A percentile compares a stretch with the other conserved stretches of the same genome.
phyloP scores from a whole-genome alignment of 495 filamentous ascomycete genomes.

The Collariella sp. region DNA sequence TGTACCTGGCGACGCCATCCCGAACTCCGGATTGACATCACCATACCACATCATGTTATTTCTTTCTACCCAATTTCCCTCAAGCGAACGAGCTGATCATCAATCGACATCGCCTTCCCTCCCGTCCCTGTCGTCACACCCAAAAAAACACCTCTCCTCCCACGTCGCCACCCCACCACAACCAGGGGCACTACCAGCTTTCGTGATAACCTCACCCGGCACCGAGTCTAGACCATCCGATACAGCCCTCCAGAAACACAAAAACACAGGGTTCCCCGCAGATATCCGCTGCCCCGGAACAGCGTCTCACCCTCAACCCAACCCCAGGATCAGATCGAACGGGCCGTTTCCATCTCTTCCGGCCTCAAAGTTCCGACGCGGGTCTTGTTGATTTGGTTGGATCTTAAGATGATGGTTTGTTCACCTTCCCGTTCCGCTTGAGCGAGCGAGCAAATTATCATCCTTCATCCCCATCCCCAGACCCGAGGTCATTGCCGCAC shows the following conservation, averaged over 20 bases:
- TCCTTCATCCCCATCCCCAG: background rate
- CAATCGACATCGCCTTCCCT: too few species aligned
- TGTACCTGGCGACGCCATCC: too few species aligned
- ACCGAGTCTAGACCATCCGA: background rate
- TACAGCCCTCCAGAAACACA: background rate
- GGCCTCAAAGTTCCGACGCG: too few species aligned
- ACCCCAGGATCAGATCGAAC: too few species aligned
- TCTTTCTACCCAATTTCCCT: too few species aligned
- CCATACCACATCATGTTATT: background rate
- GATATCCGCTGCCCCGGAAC: background rate
- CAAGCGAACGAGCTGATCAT: too few species aligned
- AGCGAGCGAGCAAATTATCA: constrained; percentile 7
- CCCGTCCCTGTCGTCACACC: too few species aligned
- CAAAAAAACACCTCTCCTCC: too few species aligned
- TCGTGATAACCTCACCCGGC: background rate
- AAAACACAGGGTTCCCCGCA: background rate
- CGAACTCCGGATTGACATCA: background rate
- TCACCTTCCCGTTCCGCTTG: constrained; percentile 1
- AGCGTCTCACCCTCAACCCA: background rate
- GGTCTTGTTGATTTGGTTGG: background rate
- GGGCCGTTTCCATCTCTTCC: too few species aligned
- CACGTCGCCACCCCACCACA: too few species aligned
- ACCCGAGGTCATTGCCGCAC: background rate
- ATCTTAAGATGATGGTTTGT: too few species aligned
- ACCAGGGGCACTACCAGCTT: too few species aligned